Evolutionary conservation across 257 asterid species (phyloP).

Genomic region (Misopates orontium): DNA sequence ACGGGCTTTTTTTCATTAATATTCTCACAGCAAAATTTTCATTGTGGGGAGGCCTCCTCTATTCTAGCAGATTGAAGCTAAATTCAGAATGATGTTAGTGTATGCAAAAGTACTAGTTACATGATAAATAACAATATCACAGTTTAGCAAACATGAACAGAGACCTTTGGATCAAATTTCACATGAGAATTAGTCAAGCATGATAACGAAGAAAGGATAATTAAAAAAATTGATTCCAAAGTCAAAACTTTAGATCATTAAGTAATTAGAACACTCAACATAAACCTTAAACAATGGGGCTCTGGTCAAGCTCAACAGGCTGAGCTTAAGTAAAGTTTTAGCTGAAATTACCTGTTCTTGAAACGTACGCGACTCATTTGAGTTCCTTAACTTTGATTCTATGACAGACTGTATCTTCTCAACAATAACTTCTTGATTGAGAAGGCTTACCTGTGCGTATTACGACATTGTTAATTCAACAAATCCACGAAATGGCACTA

Average conservation of each 20-base stretch:
- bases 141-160: not conserved
- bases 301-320: conserved; percentile 18
- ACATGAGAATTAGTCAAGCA: conserved; percentile 3
- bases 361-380: conserved; percentile 79
- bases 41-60: not conserved
- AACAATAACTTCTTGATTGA: conserved; percentile 82
- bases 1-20: not conserved
- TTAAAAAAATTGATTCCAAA: not conserved
- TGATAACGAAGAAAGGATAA: not conserved
- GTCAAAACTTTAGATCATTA: not conserved
- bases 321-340: conserved; percentile 5
- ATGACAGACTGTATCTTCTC: conserved; percentile 82
- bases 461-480: conserved; percentile 25
- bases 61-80: not conserved
- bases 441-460: conserved; percentile 76
- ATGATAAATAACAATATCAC: not conserved
- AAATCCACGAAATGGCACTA: conserved; percentile 9
- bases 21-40: not conserved
- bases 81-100: not conserved
- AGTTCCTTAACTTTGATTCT: conserved; percentile 80
- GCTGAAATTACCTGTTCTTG: conserved; percentile 76
- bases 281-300: not conserved
- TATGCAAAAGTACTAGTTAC: not conserved
- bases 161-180: not conserved
- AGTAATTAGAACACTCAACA: conserved; percentile 4